These are phyloP conservation scores for Aspergillus oerlinghausenensis DNA, from an alignment of 2,329 filamentous ascomycete genomes.

Conservation along the genomic window DNA sequence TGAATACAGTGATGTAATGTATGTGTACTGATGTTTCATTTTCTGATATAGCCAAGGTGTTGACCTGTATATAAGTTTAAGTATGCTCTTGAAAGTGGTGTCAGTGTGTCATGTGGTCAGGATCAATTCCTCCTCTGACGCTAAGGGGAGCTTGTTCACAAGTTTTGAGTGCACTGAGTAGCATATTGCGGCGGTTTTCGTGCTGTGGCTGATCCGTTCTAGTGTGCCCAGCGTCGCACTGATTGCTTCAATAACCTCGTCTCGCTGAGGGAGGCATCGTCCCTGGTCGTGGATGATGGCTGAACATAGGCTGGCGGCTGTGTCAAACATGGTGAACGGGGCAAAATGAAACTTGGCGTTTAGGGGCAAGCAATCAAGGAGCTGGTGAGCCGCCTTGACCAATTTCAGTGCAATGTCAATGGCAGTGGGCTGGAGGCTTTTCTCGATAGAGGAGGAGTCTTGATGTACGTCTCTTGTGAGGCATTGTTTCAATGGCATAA, in stretches of 20 bases:
- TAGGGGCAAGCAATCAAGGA: conserved; percentile 42
- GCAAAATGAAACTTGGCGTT: conserved; percentile 49
- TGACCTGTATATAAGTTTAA: neutral
- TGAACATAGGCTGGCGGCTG: conserved; percentile 48
- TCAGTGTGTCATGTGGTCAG: neutral
- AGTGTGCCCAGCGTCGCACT: conserved; percentile 34
- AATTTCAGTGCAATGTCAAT: conserved; percentile 44
- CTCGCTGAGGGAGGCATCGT: conserved; percentile 36
- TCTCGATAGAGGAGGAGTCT: conserved; percentile 30
- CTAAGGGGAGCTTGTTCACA: conserved; percentile 10
- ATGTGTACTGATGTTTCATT: neutral
- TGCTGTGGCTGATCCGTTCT: conserved; percentile 13
- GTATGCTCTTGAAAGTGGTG: neutral
- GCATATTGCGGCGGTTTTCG: conserved; percentile 23
- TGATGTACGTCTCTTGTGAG: conserved; percentile 34
- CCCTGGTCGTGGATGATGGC: conserved; percentile 49
- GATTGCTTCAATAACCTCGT: conserved; percentile 41
- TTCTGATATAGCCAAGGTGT: neutral
- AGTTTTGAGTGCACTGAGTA: conserved; percentile 20
- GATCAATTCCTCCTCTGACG: conserved; percentile 2
- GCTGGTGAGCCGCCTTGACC: conserved; percentile 36
- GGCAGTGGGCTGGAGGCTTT: conserved; percentile 38
- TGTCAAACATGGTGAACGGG: conserved; percentile 50
- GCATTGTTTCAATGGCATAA: conserved; percentile 45
- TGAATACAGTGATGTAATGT: neutral